Conservation (phyloP, 768 basidiomycete genomes). For the Boletus reticulatus region DNA sequence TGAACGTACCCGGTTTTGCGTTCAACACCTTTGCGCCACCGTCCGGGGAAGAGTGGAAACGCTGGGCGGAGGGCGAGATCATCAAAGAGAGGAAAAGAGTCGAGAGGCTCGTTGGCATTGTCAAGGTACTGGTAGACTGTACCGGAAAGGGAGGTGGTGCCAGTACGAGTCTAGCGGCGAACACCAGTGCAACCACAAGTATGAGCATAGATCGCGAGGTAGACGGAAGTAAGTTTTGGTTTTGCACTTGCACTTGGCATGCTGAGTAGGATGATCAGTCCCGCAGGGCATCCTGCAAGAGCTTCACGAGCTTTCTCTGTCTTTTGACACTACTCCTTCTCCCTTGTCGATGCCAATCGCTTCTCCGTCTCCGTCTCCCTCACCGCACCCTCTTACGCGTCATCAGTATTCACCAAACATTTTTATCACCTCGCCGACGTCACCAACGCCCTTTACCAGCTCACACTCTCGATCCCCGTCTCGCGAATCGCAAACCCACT, state of each 20-base stretch:
- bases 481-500: constrained; percentile 16
- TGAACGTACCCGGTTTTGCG: constrained; percentile 12
- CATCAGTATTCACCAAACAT: constrained; percentile 56
- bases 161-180: not conserved
- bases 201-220: constrained; percentile 8
- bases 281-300: constrained; percentile 23
- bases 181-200: not conserved
- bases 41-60: constrained; percentile 25
- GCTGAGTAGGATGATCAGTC: constrained; percentile 14
- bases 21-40: constrained; percentile 7
- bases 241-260: not conserved
- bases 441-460: constrained; percentile 31
- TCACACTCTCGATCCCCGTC: constrained; percentile 21
- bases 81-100: constrained; percentile 59
- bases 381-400: constrained; percentile 16
- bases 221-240: constrained; percentile 14
- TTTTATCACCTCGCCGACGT: constrained; percentile 64
- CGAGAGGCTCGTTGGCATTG: constrained; percentile 56
- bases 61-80: constrained; percentile 37
- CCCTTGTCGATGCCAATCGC: constrained; percentile 12
- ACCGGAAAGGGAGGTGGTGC: constrained; percentile 40
- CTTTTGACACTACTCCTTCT: constrained; percentile 22
- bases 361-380: constrained; percentile 29
- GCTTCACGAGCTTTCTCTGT: constrained; percentile 26
- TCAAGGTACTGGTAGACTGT: constrained; percentile 62